Percentiles rank a stretch among this genome's conserved stretches.
These are phyloP conservation scores for Acanthamoeba polyphaga DNA, from an alignment of 208 protist species.

Conservation along the genomic window DNA sequence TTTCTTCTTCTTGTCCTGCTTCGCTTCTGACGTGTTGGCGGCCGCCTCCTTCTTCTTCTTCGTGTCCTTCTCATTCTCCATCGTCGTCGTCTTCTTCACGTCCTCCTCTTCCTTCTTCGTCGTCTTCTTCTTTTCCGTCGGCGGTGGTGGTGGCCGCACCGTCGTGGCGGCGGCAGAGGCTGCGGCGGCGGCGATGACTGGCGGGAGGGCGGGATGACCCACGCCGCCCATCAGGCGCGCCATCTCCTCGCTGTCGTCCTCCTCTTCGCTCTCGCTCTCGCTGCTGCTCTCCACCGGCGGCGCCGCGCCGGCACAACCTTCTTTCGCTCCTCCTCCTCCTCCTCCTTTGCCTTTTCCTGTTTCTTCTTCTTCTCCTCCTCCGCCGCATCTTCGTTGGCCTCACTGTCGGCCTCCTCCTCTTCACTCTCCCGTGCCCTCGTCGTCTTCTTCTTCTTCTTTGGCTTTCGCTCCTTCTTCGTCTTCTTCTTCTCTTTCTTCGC, in stretches of 20 bases:
- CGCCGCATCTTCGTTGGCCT: neutral
- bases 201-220: slow-evolving; percentile 12
- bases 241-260: slow-evolving; percentile 35
- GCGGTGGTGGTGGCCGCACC: neutral
- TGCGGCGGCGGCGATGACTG: neutral
- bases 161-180: neutral
- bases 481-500: neutral
- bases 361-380: neutral
- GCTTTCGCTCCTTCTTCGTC: too few species aligned
- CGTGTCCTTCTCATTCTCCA: neutral
- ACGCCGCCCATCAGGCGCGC: neutral
- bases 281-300: neutral
- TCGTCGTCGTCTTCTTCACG: neutral
- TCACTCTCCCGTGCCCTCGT: neutral
- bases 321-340: neutral
- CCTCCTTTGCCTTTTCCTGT: neutral
- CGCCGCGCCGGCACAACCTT: neutral
- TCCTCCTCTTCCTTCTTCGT: neutral
- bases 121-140: neutral
- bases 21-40: too few species aligned
- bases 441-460: neutral
- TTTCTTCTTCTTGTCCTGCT: too few species aligned
- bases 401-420: neutral
- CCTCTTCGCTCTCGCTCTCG: neutral
- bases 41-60: neutral